Evolutionary conservation across 106 monocot genomes (phyloP).

Genomic region (Phalaenopsis equestris): DNA sequence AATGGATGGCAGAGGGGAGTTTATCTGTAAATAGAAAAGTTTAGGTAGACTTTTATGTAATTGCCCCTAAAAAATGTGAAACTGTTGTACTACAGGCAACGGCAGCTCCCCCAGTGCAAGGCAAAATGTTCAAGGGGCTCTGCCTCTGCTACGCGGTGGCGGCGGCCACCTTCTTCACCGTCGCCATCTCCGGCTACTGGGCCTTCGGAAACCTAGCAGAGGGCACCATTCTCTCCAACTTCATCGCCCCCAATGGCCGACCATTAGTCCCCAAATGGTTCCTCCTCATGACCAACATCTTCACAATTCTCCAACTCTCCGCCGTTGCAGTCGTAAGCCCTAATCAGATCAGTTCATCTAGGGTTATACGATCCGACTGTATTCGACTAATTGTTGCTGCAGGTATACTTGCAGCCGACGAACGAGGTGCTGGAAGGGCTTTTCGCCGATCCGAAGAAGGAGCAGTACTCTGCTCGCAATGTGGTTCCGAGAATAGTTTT

Average conservation of each 20-base stretch:
- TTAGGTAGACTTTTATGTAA: too few relatives aligned
- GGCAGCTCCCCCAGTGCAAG: constrained; percentile 61
- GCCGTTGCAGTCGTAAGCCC: constrained; percentile 74
- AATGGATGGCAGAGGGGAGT: too few relatives aligned
- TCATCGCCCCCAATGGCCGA: constrained; percentile 20
- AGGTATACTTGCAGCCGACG: constrained; percentile 87
- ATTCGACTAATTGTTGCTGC: background rate
- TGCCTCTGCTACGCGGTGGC: constrained; percentile 75
- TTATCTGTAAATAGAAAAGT: too few relatives aligned
- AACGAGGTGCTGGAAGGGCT: constrained; percentile 77
- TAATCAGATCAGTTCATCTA: background rate
- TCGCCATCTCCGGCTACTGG: constrained; percentile 83
- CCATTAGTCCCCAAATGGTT: constrained; percentile 57
- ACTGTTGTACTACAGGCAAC: constrained; percentile 37
- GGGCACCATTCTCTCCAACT: constrained; percentile 59
- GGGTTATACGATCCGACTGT: background rate
- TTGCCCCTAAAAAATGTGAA: too few relatives aligned
- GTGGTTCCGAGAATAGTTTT: constrained; percentile 62
- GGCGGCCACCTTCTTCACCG: constrained; percentile 60
- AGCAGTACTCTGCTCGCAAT: constrained; percentile 62
- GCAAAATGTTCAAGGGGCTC: constrained; percentile 98
- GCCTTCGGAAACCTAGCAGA: constrained; percentile 70
- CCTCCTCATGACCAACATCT: constrained; percentile 47
- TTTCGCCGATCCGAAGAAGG: constrained; percentile 45
- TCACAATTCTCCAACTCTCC: constrained; percentile 73